Conservation (phyloP, 805 yeast genomes). For the Torulaspora maleeae region DNA sequence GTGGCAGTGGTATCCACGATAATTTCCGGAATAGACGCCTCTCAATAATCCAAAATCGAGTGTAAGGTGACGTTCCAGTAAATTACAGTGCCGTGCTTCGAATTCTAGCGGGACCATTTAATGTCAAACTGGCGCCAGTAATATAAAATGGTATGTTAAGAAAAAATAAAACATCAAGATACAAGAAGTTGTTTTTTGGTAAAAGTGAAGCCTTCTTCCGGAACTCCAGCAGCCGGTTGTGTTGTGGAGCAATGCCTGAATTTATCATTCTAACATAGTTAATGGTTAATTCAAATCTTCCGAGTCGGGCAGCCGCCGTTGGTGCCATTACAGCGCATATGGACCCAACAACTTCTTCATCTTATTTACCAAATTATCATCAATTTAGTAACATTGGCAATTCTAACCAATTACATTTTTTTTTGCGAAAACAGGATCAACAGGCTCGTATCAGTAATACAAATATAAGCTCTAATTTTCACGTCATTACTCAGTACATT, state of each 20-base stretch:
- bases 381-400: background rate
- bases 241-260: slow-evolving; percentile 7
- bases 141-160: slow-evolving; percentile 7
- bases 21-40: slow-evolving; percentile 4
- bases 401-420: slow-evolving; percentile 10
- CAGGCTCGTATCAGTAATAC: slow-evolving; percentile 15
- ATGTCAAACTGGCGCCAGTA: slow-evolving; percentile 2
- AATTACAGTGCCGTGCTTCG: background rate
- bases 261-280: slow-evolving; percentile 2
- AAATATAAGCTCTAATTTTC: slow-evolving; percentile 23
- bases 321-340: slow-evolving; percentile 4
- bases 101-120: background rate
- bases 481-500: slow-evolving; percentile 31
- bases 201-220: background rate
- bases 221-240: background rate
- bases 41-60: background rate
- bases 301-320: slow-evolving; percentile 8
- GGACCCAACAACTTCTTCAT: slow-evolving; percentile 3
- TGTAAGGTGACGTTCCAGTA: slow-evolving; percentile 6
- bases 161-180: background rate
- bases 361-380: slow-evolving; percentile 5
- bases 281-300: slow-evolving; percentile 9
- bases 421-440: slow-evolving; percentile 21
- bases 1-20: slow-evolving; percentile 6
- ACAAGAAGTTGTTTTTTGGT: slow-evolving; percentile 1